Percentiles rank a stretch among this genome's conserved stretches.
These are phyloP conservation scores for Ormosia semicastrata DNA, from an alignment of 306 rosid species.

Conservation along the genomic window DNA sequence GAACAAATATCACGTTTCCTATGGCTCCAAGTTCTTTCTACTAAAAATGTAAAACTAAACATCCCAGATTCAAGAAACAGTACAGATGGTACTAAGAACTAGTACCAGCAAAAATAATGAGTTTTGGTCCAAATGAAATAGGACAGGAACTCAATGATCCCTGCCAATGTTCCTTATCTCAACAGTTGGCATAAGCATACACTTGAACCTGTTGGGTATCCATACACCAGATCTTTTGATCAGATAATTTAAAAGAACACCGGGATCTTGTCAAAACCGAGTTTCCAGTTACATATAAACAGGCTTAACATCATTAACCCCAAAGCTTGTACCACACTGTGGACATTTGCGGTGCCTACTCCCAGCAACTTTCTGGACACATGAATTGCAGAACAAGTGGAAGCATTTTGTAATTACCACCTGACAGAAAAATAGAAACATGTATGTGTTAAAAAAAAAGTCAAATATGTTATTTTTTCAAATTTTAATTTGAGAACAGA, in stretches of 20 bases:
- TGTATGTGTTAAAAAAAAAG: neutral
- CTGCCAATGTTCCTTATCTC: constrained; percentile 45
- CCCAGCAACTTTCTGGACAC: constrained; percentile 72
- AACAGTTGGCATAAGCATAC: constrained; percentile 39
- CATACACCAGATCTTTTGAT: constrained; percentile 35
- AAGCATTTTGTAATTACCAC: constrained; percentile 98
- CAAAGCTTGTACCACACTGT: constrained; percentile 72
- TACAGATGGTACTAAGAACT: constrained; percentile 26
- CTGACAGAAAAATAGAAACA: constrained; percentile 42
- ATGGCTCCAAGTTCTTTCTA: constrained; percentile 28
- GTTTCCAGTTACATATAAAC: constrained; percentile 69
- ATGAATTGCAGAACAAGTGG: constrained; percentile 91
- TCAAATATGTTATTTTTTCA: neutral
- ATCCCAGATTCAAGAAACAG: constrained; percentile 23
- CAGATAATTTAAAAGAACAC: constrained; percentile 34
- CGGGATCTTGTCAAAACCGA: constrained; percentile 18
- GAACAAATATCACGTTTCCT: constrained; percentile 33
- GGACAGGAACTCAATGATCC: constrained; percentile 27
- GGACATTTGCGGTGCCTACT: constrained; percentile 95
- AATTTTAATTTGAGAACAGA: neutral
- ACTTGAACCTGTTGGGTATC: constrained; percentile 34
- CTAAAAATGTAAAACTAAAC: constrained; percentile 9
- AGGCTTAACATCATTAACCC: constrained; percentile 91
- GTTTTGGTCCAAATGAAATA: constrained; percentile 34
- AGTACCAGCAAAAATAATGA: constrained; percentile 42